Conservation (phyloP, 2,329 filamentous ascomycete genomes). For the Clonostachys rosea region DNA sequence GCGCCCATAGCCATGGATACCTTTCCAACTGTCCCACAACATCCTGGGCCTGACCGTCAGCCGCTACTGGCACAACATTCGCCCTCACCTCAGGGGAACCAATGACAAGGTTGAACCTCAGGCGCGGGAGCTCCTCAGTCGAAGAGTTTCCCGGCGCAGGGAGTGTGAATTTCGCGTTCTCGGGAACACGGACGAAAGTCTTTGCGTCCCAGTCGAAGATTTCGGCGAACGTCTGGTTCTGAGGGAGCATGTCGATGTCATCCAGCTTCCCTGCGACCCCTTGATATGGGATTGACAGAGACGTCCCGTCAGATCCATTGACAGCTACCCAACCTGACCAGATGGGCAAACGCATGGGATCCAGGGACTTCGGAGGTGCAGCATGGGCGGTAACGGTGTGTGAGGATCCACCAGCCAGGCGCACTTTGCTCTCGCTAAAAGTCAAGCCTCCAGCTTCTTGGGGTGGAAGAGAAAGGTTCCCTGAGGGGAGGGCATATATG, state of each 20-base stretch:
- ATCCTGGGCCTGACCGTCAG: slow-evolving; percentile 27
- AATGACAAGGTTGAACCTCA: slow-evolving; percentile 38
- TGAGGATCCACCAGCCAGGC: slow-evolving; percentile 31
- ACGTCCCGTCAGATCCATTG: slow-evolving; percentile 25
- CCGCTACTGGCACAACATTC: slow-evolving; percentile 14
- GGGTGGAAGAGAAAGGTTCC: not conserved
- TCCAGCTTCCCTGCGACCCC: slow-evolving; percentile 23
- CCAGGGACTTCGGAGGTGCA: slow-evolving; percentile 15
- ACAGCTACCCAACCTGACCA: slow-evolving; percentile 37
- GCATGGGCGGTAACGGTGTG: slow-evolving; percentile 40
- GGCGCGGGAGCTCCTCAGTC: slow-evolving; percentile 38
- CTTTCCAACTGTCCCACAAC: slow-evolving; percentile 34
- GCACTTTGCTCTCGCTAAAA: slow-evolving; percentile 36
- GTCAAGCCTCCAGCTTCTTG: slow-evolving; percentile 27
- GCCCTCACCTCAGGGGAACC: slow-evolving; percentile 1
- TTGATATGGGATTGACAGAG: slow-evolving; percentile 30
- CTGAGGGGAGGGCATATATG: slow-evolving; percentile 38
- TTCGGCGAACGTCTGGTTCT: slow-evolving; percentile 16
- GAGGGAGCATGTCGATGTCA: slow-evolving; percentile 18
- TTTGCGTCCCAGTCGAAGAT: slow-evolving; percentile 26
- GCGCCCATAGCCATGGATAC: slow-evolving; percentile 29
- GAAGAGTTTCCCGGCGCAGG: slow-evolving; percentile 32
- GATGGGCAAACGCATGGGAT: slow-evolving; percentile 25
- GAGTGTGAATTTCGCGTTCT: slow-evolving; percentile 32
- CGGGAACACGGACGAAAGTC: slow-evolving; percentile 11